These are phyloP conservation scores for Lactarius deliciosus DNA, from an alignment of 768 basidiomycete genomes.

Conservation along the genomic window DNA sequence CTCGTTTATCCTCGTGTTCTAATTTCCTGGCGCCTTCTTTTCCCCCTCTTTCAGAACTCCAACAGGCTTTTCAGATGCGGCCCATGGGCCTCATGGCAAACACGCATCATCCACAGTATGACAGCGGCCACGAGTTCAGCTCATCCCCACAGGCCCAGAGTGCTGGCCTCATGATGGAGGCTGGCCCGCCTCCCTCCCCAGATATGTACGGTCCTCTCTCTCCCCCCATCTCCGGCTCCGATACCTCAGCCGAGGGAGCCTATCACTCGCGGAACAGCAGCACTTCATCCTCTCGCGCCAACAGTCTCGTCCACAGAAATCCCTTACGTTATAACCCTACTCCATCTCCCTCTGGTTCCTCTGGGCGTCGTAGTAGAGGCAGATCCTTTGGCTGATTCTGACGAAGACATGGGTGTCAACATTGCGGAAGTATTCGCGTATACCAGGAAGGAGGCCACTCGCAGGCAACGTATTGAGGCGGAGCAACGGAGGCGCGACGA, in stretches of 20 bases:
- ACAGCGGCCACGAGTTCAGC: constrained; percentile 56
- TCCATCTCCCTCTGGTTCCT: constrained; percentile 74
- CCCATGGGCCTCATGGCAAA: constrained; percentile 64
- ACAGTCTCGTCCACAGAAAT: constrained; percentile 73
- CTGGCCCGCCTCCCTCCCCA: constrained; percentile 65
- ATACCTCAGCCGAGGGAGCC: constrained; percentile 77
- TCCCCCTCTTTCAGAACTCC: constrained; percentile 60
- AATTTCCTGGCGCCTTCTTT: constrained; percentile 49
- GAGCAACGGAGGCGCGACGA: constrained; percentile 88
- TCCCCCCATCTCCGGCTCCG: constrained; percentile 85
- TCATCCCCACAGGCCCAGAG: constrained; percentile 34
- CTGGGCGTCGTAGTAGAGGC: constrained; percentile 61
- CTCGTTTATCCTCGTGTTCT: constrained; percentile 53
- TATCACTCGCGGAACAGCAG: constrained; percentile 71
- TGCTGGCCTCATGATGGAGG: constrained; percentile 27
- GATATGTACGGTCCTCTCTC: constrained; percentile 83
- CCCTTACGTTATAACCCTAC: constrained; percentile 75
- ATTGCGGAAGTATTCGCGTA: constrained; percentile 72
- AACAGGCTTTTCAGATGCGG: constrained; percentile 59
- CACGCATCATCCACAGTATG: constrained; percentile 55
- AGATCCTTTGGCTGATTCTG: constrained; percentile 73
- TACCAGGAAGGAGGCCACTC: constrained; percentile 80
- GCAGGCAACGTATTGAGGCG: constrained; percentile 84
- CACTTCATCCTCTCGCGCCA: constrained; percentile 72
- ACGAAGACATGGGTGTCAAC: constrained; percentile 61